Evolutionary conservation across 371 early-diverging fungal species (phyloP).

Genomic region (Zychaea mexicana): DNA sequence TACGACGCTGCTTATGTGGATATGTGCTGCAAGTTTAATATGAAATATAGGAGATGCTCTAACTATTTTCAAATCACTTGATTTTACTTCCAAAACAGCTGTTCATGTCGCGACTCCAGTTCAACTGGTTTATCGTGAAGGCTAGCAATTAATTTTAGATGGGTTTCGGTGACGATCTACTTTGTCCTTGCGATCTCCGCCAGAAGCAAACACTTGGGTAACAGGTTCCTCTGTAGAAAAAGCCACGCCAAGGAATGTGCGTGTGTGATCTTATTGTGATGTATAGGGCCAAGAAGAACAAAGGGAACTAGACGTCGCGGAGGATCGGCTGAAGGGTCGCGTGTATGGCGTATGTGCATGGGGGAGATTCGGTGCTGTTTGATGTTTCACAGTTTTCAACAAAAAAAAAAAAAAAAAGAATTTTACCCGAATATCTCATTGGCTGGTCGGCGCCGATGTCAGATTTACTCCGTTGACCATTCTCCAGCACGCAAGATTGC

Average conservation of each 20-base stretch:
- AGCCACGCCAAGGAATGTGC: too few species aligned
- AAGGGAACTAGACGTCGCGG: too few species aligned
- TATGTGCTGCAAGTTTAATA: too few species aligned
- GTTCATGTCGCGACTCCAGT: too few species aligned
- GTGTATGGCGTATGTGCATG: background rate
- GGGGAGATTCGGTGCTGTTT: background rate
- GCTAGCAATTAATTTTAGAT: background rate
- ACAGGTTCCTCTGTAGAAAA: too few species aligned
- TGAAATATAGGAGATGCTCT: too few species aligned
- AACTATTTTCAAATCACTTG: background rate
- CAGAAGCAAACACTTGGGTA: too few species aligned
- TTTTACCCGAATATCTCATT: conserved; percentile 1
- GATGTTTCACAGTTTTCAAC: too few species aligned
- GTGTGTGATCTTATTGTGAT: too few species aligned
- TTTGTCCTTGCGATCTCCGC: background rate
- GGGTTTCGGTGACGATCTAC: background rate
- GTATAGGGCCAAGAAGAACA: background rate
- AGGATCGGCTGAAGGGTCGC: too few species aligned
- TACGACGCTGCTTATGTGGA: too few species aligned
- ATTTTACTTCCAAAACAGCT: background rate
- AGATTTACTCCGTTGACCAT: background rate
- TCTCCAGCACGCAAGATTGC: conserved; percentile 11
- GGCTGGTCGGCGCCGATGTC: background rate
- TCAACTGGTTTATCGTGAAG: background rate
- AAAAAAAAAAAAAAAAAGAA: background rate